A percentile compares a stretch with the other conserved stretches of the same genome.
phyloP scores from a whole-genome alignment of 2,329 filamentous ascomycete species.

The Aureobasidium melanogenum region DNA sequence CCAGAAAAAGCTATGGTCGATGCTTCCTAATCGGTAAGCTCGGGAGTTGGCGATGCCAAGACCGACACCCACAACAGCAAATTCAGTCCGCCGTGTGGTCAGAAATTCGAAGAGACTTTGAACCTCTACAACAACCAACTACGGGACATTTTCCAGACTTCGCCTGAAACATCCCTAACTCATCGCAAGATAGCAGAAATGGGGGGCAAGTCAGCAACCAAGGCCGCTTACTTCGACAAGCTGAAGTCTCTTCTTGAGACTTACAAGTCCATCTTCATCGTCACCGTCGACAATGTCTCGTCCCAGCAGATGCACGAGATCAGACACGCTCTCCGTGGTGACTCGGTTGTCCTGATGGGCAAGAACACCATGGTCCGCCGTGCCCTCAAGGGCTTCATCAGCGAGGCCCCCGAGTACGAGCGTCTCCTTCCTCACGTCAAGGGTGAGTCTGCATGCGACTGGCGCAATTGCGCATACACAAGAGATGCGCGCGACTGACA shows the following conservation, averaged over 20 bases:
- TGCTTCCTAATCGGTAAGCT: background rate
- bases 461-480: slow-evolving; percentile 85
- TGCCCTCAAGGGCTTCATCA: slow-evolving; percentile 89
- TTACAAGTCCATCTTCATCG: slow-evolving; percentile 95
- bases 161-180: slow-evolving; percentile 18
- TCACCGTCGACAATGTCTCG: slow-evolving; percentile 90
- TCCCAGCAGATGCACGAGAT: slow-evolving; percentile 99
- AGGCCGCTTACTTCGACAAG: slow-evolving; percentile 99
- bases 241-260: slow-evolving; percentile 94
- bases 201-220: slow-evolving; percentile 71
- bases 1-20: slow-evolving; percentile 9
- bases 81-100: background rate
- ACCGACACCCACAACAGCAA: slow-evolving; percentile 9
- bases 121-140: slow-evolving; percentile 4
- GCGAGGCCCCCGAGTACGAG: slow-evolving; percentile 93
- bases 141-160: slow-evolving; percentile 12
- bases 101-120: background rate
- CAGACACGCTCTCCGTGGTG: slow-evolving; percentile 76
- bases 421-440: slow-evolving; percentile 90
- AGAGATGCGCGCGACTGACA: slow-evolving; percentile 43
- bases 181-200: slow-evolving; percentile 21
- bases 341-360: slow-evolving; percentile 96
- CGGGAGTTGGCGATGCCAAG: slow-evolving; percentile 1
- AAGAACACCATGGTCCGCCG: slow-evolving; percentile 99
- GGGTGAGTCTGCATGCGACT: slow-evolving; percentile 37